phyloP scores from a whole-genome alignment of 2,329 filamentous ascomycete species.

The Penicillium sp. region DNA sequence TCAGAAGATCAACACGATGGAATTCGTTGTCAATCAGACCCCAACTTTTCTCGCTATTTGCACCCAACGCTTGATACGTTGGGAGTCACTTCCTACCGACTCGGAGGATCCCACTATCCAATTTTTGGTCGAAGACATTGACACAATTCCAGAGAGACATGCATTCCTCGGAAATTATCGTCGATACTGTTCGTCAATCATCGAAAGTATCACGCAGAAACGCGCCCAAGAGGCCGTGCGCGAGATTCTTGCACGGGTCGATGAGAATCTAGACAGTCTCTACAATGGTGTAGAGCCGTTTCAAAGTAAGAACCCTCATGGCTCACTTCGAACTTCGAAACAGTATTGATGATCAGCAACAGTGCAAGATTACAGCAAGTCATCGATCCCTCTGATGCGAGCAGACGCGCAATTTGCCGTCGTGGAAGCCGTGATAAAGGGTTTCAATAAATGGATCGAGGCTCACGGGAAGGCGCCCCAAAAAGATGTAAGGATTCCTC shows the following conservation, averaged over 20 bases:
- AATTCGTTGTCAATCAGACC: conserved; percentile 58
- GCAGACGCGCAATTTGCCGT: conserved; percentile 87
- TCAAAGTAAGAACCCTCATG: conserved; percentile 47
- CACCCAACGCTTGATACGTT: conserved; percentile 75
- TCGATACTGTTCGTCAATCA: conserved; percentile 78
- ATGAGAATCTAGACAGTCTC: conserved; percentile 65
- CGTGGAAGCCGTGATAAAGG: conserved; percentile 81
- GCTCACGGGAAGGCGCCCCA: conserved; percentile 48
- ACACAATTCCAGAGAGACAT: conserved; percentile 88
- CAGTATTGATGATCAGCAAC: not conserved
- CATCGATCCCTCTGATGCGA: conserved; percentile 49
- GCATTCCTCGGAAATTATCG: conserved; percentile 94
- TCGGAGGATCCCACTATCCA: conserved; percentile 71
- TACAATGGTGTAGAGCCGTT: conserved; percentile 67
- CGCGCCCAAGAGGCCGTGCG: conserved; percentile 78
- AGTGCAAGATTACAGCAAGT: conserved; percentile 38
- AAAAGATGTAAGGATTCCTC: conserved; percentile 36
- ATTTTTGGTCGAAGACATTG: conserved; percentile 87
- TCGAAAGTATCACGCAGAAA: conserved; percentile 77
- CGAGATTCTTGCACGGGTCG: conserved; percentile 76
- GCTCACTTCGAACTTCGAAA: not conserved
- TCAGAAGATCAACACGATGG: conserved; percentile 55
- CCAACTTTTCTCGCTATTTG: conserved; percentile 75
- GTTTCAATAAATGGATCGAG: conserved; percentile 73
- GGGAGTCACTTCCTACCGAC: conserved; percentile 79